Base-by-base conservation (phyloP, 257 asterid species). In the Fraxinus pennsylvanica region DNA sequence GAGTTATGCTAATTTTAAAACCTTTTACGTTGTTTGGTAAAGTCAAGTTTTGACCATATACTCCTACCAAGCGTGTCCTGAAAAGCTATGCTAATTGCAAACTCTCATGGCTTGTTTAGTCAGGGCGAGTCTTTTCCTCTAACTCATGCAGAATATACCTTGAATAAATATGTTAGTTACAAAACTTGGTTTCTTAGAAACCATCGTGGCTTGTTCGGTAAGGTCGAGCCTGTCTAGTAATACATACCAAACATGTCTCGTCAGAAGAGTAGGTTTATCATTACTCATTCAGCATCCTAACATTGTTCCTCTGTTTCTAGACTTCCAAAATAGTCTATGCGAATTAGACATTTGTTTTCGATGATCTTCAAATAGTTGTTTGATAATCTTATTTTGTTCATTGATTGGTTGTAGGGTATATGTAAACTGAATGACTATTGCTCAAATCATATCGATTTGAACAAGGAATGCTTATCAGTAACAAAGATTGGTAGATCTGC, bases 351-450 rank as follows among this genome's bases (percentile, higher is more conserved):
- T 47, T 47, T 41, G 14, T 29, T 14, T 5, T 35, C 12, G 14
- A 10, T 72, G 21, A 38, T 41, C n/a, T 50, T 15, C 66, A 15
- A n/a, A 22, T 25, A 25, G 0, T 17, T 38, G 35, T 57, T 14
- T 79, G 35, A 66, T 19, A 1, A 74, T 74, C 47, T 30, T 10
- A 71, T 50, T 15, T 63, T 57, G 21, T 67, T 36, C 74, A 13
- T 33, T 35, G 52, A 45, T 41, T 67, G 33, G 17, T 83, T 74
- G 83, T 85, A 84, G 87, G 87, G 9, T 84, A 10, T 75, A 68
- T 59, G 65, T 84, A 72, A 75, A 75, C 10, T 84, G 79, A 76
- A 83, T 32, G 65, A 74, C 19, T 74, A 25, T 82, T 21, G 21
- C 57, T 68, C 47, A 39, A 63, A 63, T 13, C 33, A 35, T 74